phyloP scores from a whole-genome alignment of 495 filamentous ascomycete genomes.

The Penicillium parvum region DNA sequence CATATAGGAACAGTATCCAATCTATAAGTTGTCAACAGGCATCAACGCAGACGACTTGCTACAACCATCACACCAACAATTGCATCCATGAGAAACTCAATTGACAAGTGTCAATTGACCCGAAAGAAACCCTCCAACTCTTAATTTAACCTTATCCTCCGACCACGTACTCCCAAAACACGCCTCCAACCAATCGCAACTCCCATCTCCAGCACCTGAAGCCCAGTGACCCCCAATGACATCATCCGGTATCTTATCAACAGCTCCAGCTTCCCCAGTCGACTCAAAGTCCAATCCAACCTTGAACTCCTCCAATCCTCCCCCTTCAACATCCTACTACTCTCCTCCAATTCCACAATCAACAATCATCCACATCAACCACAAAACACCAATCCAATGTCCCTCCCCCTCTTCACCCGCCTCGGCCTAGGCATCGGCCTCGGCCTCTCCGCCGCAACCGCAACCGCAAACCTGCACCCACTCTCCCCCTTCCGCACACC shows the following conservation, averaged over 20 bases:
- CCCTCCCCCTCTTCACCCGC: constrained; percentile 31
- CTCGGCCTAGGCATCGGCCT: constrained; percentile 42
- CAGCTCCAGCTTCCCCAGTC: background rate
- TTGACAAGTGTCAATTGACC: too few relatives aligned
- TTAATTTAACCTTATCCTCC: background rate
- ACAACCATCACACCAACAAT: too few relatives aligned
- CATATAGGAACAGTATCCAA: too few relatives aligned
- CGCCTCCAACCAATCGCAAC: background rate
- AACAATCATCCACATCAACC: background rate
- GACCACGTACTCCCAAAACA: background rate
- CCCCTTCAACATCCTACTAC: background rate
- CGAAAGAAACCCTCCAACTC: background rate
- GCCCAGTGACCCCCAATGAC: background rate
- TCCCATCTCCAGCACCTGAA: background rate
- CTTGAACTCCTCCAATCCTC: background rate
- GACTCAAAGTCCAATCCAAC: background rate
- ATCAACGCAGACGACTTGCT: too few relatives aligned
- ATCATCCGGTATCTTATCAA: constrained; percentile 5
- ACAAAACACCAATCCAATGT: constrained; percentile 19
- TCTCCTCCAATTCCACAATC: background rate
- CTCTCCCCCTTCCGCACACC: constrained; percentile 36
- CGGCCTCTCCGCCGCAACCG: constrained; percentile 27
- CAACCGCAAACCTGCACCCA: constrained; percentile 28
- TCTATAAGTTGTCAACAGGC: too few relatives aligned
- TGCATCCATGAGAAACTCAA: too few relatives aligned